Base-by-base conservation (phyloP, 208 protist genomes). In the Herpetomonas tarakana region DNA sequence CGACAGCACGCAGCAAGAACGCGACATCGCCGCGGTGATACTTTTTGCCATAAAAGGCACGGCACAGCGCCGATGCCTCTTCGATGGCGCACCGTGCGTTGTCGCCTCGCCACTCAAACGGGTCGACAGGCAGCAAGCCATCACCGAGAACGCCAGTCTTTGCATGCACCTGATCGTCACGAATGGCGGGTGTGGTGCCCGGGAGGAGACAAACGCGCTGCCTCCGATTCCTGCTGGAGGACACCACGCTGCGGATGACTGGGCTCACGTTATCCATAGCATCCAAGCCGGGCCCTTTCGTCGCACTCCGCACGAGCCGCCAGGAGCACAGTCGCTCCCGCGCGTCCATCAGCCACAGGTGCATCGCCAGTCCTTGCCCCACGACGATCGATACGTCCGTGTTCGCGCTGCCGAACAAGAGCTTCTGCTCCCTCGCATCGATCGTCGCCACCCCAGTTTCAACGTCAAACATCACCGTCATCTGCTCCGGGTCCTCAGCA, bases 91-190 rank as follows among this genome's bases (percentile, higher is more conserved):
- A 73, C 26, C 78, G 80, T 7, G 76, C 77, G 30, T 77, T 71
- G 75, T 93, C 87, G 9, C 87, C 87, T 26, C 87, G 73, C 78
- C 81, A 93, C 67, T 93, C 87, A 58, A 93, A 93, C 3, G 81
- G 71, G 55, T 93, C 83, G 14, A 93, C 74, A 0, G 81, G 87
- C n/a, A 93, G 75, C 41, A 93, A 66, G 0, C 78, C 87, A 55
- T 91, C 83, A 7, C 83, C 83, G 4, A 91, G 60, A 0, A 91
- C 62, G 47, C 81, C 76, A 12, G 82, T 50, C n/a, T 71, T 75
- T 4, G 67, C 53, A 52, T 88, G 74, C 6, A 39, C 44, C 11
- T 69, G 66, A 7, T 68, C 70, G 44, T 89, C 86, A 18, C 70
- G 77, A 52, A 93, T 86, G 22, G 82, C 79, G 7, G 82, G 86